Evolutionary conservation across 345 rosid species (phyloP).

Genomic region (Atalantia buxifolia): DNA sequence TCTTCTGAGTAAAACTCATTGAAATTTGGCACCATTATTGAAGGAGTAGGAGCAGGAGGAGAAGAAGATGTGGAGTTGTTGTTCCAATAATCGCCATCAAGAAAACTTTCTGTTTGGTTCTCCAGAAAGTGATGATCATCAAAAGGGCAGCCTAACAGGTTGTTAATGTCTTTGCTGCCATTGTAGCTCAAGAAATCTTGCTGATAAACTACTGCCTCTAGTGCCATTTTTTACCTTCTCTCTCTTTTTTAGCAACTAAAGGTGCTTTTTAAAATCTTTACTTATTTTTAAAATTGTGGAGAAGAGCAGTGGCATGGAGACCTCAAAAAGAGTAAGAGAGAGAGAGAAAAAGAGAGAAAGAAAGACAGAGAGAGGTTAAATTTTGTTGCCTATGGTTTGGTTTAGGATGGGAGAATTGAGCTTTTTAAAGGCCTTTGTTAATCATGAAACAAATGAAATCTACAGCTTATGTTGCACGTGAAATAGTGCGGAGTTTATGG

Average conservation of each 20-base stretch:
- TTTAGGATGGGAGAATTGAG: constrained; percentile 25
- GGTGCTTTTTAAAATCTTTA: neutral
- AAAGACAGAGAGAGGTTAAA: neutral
- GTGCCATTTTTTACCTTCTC: constrained; percentile 47
- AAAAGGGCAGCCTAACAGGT: constrained; percentile 25
- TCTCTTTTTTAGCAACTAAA: constrained; percentile 5
- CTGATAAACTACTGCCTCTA: constrained; percentile 59
- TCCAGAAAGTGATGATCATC: constrained; percentile 29
- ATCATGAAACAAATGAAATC: constrained; percentile 7
- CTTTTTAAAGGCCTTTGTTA: constrained; percentile 34
- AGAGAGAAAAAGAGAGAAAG: neutral
- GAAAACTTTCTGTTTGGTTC: constrained; percentile 31
- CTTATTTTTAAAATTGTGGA: neutral
- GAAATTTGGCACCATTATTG: constrained; percentile 21
- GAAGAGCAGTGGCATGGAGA: neutral
- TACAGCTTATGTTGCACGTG: constrained; percentile 44
- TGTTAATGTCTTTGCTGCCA: constrained; percentile 43
- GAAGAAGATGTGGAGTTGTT: constrained; percentile 16
- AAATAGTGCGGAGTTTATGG: constrained; percentile 24
- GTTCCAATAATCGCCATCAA: constrained; percentile 29
- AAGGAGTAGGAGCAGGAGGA: constrained; percentile 16
- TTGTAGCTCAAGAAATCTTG: constrained; percentile 44
- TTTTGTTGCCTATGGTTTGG: constrained; percentile 7
- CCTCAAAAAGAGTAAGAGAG: neutral
- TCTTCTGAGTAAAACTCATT: constrained; percentile 20